phyloP scores from a whole-genome alignment of 2,329 filamentous ascomycete species.

The Fusarium humuli region DNA sequence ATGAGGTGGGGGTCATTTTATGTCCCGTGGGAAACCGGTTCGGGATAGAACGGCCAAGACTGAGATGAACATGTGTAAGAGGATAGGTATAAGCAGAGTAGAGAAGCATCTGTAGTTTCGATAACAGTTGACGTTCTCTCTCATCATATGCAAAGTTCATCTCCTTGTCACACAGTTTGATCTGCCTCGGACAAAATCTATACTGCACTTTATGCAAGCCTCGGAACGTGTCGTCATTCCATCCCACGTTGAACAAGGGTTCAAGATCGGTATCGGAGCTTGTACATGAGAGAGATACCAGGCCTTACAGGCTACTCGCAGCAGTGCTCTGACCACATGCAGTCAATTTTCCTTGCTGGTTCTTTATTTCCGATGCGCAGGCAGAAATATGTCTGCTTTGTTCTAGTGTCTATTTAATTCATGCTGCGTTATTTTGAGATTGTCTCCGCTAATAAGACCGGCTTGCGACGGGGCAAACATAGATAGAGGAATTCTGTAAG shows the following conservation, averaged over 20 bases:
- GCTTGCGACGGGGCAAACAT: slow-evolving; percentile 39
- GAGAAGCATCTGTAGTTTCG: not conserved
- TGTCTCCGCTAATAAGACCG: slow-evolving; percentile 29
- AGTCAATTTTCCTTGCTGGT: not conserved
- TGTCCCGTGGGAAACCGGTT: slow-evolving; percentile 42
- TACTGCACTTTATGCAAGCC: slow-evolving; percentile 3
- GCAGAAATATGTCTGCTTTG: slow-evolving; percentile 11
- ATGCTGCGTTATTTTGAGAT: slow-evolving; percentile 44
- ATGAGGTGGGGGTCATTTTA: slow-evolving; percentile 37
- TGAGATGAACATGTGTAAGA: not conserved
- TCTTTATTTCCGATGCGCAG: not conserved
- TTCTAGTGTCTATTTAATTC: slow-evolving; percentile 39
- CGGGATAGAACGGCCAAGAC: slow-evolving; percentile 42
- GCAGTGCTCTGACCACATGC: slow-evolving; percentile 24
- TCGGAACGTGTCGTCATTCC: slow-evolving; percentile 37
- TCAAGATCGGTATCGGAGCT: slow-evolving; percentile 35
- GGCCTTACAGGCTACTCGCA: slow-evolving; percentile 24
- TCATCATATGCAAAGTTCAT: not conserved
- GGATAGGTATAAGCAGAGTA: not conserved
- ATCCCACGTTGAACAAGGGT: slow-evolving; percentile 37
- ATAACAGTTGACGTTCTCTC: not conserved
- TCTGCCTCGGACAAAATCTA: slow-evolving; percentile 16
- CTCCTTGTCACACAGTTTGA: not conserved
- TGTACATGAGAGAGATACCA: slow-evolving; percentile 23
- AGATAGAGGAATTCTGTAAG: slow-evolving; percentile 1